These are phyloP conservation scores for Russula sp. DNA, from an alignment of 768 basidiomycete genomes.

Conservation along the genomic window DNA sequence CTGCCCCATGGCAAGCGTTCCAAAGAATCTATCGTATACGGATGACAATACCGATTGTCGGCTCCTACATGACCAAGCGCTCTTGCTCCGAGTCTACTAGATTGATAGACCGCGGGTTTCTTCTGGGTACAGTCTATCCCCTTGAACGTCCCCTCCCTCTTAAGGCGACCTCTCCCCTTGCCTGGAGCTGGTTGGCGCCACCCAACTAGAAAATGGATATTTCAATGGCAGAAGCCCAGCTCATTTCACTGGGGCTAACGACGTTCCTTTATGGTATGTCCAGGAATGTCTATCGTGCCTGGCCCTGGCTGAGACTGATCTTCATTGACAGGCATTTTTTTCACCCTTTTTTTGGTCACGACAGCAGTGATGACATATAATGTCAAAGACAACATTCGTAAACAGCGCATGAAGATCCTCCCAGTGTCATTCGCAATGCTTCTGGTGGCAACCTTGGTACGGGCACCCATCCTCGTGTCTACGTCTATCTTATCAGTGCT, in stretches of 20 bases:
- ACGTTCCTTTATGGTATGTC: constrained; percentile 9
- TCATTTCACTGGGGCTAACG: background rate
- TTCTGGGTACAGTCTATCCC: background rate
- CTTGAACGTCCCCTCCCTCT: background rate
- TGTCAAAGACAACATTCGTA: background rate
- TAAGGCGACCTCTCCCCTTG: background rate
- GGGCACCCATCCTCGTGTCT: background rate
- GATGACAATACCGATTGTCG: background rate
- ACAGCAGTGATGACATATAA: background rate
- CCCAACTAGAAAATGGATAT: background rate
- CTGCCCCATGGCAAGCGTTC: no score
- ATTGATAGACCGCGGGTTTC: background rate
- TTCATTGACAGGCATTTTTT: background rate
- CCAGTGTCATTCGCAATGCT: background rate
- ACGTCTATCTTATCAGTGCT: background rate
- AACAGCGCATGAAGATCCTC: constrained; percentile 3
- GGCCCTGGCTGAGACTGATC: background rate
- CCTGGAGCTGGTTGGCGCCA: background rate
- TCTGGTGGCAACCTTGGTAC: constrained; percentile 1
- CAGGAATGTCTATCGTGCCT: background rate
- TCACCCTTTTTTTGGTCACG: constrained; percentile 3
- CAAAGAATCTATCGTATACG: no score
- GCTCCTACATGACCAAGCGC: background rate
- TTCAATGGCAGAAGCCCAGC: background rate
- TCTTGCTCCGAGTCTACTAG: background rate